Evolutionary conservation across 108 stramenopile species (phyloP).

Genomic region (Poteriospumella lacustris): DNA sequence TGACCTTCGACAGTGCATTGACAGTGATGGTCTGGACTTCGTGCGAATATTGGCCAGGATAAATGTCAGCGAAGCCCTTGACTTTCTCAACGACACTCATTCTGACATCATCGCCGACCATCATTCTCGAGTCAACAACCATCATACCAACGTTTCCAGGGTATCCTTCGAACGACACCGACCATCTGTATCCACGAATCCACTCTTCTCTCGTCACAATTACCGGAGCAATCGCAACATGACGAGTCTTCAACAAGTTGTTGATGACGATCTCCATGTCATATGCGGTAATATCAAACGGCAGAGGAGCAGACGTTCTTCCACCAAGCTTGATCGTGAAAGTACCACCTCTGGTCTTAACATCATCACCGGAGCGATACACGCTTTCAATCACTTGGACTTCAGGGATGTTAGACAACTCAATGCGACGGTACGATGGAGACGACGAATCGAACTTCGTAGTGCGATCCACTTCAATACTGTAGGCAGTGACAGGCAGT

Average conservation of each 20-base stretch:
- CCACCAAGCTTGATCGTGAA: conserved; percentile 72
- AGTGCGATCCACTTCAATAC: conserved; percentile 66
- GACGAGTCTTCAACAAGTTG: conserved; percentile 33
- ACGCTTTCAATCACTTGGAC: conserved; percentile 60
- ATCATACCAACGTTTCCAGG: conserved; percentile 66
- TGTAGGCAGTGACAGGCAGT: conserved; percentile 59
- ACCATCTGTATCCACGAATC: conserved; percentile 71
- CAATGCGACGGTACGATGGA: conserved; percentile 51
- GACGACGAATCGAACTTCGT: conserved; percentile 49
- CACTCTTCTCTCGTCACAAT: conserved; percentile 42
- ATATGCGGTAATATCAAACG: conserved; percentile 48
- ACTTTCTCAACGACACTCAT: conserved; percentile 55
- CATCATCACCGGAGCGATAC: conserved; percentile 52
- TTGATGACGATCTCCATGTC: conserved; percentile 50
- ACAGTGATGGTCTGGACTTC: conserved; percentile 67
- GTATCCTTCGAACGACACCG: conserved; percentile 59
- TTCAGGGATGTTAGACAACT: conserved; percentile 61
- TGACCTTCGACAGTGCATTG: conserved; percentile 38
- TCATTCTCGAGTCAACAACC: conserved; percentile 52
- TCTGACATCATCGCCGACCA: conserved; percentile 60
- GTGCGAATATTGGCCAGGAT: conserved; percentile 67
- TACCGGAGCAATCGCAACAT: conserved; percentile 47
- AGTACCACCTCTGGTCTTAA: conserved; percentile 53
- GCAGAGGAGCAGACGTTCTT: conserved; percentile 40
- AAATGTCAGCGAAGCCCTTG: conserved; percentile 63